These are phyloP conservation scores for Babesia microti DNA, from an alignment of 169 alveolate species.

Conservation along the genomic window DNA sequence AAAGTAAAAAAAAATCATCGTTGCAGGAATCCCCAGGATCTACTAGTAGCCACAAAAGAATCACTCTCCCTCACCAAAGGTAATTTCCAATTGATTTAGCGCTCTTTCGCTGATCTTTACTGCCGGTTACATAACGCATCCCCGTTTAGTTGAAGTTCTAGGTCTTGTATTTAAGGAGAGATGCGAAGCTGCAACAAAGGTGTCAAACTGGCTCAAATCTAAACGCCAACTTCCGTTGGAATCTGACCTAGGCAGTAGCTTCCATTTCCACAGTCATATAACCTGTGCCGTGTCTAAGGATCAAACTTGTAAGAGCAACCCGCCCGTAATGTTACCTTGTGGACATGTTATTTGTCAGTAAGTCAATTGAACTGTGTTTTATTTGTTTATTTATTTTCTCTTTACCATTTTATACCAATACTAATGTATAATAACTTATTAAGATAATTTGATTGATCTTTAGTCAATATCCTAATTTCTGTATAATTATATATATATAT, in stretches of 20 bases:
- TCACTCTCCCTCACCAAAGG: too few relatives aligned
- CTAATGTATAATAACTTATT: too few relatives aligned
- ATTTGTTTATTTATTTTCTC: too few relatives aligned
- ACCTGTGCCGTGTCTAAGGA: conserved; percentile 55
- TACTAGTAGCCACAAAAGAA: too few relatives aligned
- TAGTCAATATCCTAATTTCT: too few relatives aligned
- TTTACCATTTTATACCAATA: too few relatives aligned
- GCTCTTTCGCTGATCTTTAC: conserved; percentile 33
- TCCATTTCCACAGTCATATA: conserved; percentile 51
- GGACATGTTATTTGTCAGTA: conserved; percentile 47
- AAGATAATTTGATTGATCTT: too few relatives aligned
- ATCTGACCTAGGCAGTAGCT: conserved; percentile 48
- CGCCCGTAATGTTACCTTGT: conserved; percentile 45
- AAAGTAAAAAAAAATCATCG: too few relatives aligned
- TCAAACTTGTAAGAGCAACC: conserved; percentile 41
- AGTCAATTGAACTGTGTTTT: too few relatives aligned
- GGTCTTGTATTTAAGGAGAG: conserved; percentile 2
- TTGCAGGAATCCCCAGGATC: too few relatives aligned
- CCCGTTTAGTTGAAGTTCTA: conserved; percentile 21
- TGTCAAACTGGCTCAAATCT: conserved; percentile 25
- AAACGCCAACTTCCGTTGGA: conserved; percentile 44
- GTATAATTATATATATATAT: too few relatives aligned
- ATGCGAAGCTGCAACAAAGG: conserved; percentile 18
- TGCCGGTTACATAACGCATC: conserved; percentile 40
- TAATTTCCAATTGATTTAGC: conserved; percentile 17